A percentile compares a stretch with the other conserved stretches of the same genome.
phyloP scores from a whole-genome alignment of 1,284 basidiomycete species.

The Trametes versicolor region DNA sequence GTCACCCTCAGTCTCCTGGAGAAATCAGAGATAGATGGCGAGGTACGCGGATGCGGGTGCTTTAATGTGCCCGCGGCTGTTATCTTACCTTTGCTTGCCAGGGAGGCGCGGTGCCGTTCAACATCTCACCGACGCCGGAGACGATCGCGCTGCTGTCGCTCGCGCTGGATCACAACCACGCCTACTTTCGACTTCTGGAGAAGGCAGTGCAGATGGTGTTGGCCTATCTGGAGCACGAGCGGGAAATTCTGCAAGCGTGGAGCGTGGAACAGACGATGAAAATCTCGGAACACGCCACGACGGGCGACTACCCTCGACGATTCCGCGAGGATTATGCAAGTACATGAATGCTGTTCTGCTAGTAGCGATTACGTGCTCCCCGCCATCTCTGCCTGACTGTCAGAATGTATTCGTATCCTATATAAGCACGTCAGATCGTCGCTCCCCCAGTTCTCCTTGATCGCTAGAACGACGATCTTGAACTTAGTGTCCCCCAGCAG shows the following conservation, averaged over 20 bases:
- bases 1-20: neutral
- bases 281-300: neutral
- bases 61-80: neutral
- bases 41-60: neutral
- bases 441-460: neutral
- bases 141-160: neutral
- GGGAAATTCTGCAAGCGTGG: slow-evolving; percentile 6
- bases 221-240: neutral
- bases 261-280: neutral
- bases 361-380: neutral
- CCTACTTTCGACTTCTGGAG: slow-evolving; percentile 2
- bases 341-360: neutral
- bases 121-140: neutral
- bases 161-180: slow-evolving; percentile 2
- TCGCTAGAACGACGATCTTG: neutral
- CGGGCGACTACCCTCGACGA: too few relatives aligned
- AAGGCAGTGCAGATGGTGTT: neutral
- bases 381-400: neutral
- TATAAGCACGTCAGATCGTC: neutral
- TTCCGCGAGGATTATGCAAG: too few relatives aligned
- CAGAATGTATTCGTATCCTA: slow-evolving; percentile 2
- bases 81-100: neutral
- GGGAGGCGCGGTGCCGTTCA: neutral
- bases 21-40: neutral
- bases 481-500: neutral